Evolutionary conservation across 805 yeast genomes (phyloP).

Genomic region (Ogataea trehaloabstinens): DNA sequence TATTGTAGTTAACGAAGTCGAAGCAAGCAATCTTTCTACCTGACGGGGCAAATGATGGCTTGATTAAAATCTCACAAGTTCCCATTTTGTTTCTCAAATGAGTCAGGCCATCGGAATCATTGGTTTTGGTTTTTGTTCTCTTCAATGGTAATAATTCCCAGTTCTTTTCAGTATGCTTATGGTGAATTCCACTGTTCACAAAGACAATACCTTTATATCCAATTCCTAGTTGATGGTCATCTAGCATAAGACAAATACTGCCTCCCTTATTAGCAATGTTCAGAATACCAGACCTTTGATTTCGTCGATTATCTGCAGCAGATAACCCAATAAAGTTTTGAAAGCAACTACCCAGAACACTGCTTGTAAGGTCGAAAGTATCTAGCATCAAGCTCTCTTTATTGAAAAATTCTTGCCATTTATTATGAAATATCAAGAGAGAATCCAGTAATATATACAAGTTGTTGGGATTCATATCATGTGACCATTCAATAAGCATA

Average conservation of each 20-base stretch:
- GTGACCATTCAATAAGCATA: constrained; percentile 18
- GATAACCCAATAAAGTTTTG: constrained; percentile 14
- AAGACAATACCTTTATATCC: constrained; percentile 23
- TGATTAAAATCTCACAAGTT: constrained; percentile 3
- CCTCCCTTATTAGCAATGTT: constrained; percentile 11
- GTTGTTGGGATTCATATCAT: constrained; percentile 8
- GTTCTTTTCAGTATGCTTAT: constrained; percentile 12
- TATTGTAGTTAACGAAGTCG: constrained; percentile 16
- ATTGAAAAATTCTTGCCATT: constrained; percentile 7
- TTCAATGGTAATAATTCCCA: constrained; percentile 20
- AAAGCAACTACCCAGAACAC: constrained; percentile 19
- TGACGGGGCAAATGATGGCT: constrained; percentile 19
- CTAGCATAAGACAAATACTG: constrained; percentile 16
- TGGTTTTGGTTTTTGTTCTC: neutral
- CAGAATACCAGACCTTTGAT: constrained; percentile 9
- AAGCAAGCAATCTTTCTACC: constrained; percentile 20
- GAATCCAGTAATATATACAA: constrained; percentile 19
- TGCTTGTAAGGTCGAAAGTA: constrained; percentile 20
- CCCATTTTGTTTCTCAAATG: constrained; percentile 11
- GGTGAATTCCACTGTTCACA: constrained; percentile 5
- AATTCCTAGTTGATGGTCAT: constrained; percentile 12
- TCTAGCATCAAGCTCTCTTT: constrained; percentile 14
- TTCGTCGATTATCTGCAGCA: constrained; percentile 1
- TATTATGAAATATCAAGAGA: constrained; percentile 10
- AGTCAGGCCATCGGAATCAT: neutral